Evolutionary conservation across 768 basidiomycete species (phyloP), one percentile per base, ranked within the genome.

Genomic region (Thelephora ganbajun): DNA sequence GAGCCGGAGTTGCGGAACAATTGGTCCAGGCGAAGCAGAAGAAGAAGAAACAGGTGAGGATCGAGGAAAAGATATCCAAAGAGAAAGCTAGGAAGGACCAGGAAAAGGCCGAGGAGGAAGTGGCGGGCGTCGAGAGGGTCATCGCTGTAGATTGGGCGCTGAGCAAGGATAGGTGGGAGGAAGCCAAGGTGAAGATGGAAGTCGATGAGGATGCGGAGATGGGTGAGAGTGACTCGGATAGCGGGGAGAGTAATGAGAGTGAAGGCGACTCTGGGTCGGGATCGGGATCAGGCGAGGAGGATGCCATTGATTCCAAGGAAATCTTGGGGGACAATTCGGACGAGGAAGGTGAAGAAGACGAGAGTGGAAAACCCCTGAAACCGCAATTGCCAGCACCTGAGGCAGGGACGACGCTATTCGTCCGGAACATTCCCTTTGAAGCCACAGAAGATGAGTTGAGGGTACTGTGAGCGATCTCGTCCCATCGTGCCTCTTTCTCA

Each of bases 101-200:
- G 61, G 41, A 60, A 61, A 18, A 66, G 45, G 35, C 47, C 52
- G 46, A 57, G 30, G 34, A 52, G 54, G 45, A 47, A 45, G 56
- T 49, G 20, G 47, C 42, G 49, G 56, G 52, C 30, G 50, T 61
- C 1, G 77, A 75, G 57, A 69, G 91, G 46, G 66, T 78, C 13
- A 86, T 94, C 35, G 90, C 91, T 6, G 94, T 98, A 22, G 93
- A 97, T 66, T 97, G 91, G 89, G 94, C 92, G 3, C 63, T 97
- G 60, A 89, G 90, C 61, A 94, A 96, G 66, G 84, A 87, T 43
- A 84, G 80, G 63, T 96, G 89, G 88, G 73, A 88, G 61, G 80
- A 84, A 59, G 83, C 81, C 55, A 77, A 79, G 63, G 73, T 72
- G 41, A 77, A 80, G 59, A 49, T 73, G 47, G 68, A 65, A 33